phyloP scores from a whole-genome alignment of 352 stramenopile species.

The Pythium graminicola region DNA sequence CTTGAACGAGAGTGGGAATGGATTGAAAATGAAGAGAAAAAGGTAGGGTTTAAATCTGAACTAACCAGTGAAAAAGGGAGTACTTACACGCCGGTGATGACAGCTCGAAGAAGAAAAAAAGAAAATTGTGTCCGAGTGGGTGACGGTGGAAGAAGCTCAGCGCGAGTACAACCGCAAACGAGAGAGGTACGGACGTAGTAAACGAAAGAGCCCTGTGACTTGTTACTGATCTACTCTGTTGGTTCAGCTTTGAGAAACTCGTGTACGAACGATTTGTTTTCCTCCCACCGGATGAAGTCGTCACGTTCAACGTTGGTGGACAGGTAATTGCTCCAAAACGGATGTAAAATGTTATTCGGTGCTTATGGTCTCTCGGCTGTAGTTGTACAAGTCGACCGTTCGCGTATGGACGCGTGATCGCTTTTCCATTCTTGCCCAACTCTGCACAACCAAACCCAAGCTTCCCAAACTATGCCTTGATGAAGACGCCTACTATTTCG shows the following conservation, averaged over 20 bases:
- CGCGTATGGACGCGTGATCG: constrained; percentile 67
- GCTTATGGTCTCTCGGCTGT: neutral
- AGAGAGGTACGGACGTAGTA: constrained; percentile 30
- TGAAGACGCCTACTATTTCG: constrained; percentile 62
- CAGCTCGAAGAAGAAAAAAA: constrained; percentile 71
- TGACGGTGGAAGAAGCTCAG: constrained; percentile 56
- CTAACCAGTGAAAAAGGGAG: neutral
- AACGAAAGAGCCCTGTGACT: neutral
- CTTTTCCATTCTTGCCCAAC: constrained; percentile 75
- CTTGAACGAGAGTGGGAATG: constrained; percentile 56
- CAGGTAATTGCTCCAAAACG: constrained; percentile 7
- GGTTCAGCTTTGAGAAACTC: constrained; percentile 57
- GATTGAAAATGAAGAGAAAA: constrained; percentile 55
- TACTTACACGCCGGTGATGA: neutral
- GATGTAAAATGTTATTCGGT: neutral
- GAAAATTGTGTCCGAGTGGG: constrained; percentile 67
- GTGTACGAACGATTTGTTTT: constrained; percentile 54
- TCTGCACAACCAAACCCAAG: constrained; percentile 61
- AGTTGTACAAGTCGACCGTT: constrained; percentile 71
- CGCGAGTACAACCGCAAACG: constrained; percentile 57
- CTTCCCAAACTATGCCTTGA: constrained; percentile 41
- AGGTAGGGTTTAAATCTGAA: no score
- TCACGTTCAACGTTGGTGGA: constrained; percentile 68
- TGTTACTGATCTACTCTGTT: no score
- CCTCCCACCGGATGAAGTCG: constrained; percentile 35